Conservation (phyloP, 1,139 yeast species). For the Candida tetrigidarum region DNA sequence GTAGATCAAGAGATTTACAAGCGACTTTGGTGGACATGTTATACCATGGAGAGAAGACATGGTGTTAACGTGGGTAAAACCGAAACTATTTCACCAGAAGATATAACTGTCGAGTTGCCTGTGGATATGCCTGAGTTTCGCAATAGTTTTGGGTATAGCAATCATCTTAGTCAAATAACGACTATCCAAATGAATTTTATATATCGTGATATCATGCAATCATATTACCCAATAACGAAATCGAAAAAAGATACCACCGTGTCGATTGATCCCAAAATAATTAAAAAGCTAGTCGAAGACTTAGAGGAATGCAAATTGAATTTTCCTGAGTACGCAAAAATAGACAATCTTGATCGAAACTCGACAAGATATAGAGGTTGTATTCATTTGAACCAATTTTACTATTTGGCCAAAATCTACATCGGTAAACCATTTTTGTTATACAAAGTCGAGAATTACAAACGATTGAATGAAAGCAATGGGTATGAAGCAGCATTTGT, state of each 20-base stretch:
- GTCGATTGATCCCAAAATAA: conserved; percentile 19
- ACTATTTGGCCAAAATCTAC: conserved; percentile 22
- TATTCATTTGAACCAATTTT: conserved; percentile 21
- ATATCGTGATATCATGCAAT: conserved; percentile 20
- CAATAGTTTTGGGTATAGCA: conserved; percentile 19
- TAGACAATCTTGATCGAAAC: conserved; percentile 15
- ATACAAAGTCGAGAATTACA: conserved; percentile 21
- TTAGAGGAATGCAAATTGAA: conserved; percentile 18
- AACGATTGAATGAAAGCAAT: conserved; percentile 10
- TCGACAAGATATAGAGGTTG: conserved; percentile 18
- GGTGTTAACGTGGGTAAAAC: conserved; percentile 22
- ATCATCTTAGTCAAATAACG: conserved; percentile 20
- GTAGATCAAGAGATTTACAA: conserved; percentile 19
- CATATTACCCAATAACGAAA: conserved; percentile 13
- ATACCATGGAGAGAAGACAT: conserved; percentile 21
- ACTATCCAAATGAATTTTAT: conserved; percentile 19
- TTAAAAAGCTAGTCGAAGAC: conserved; percentile 18
- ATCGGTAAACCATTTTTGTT: conserved; percentile 24
- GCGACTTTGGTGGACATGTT: conserved; percentile 25
- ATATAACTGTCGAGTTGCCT: conserved; percentile 20
- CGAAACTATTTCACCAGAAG: conserved; percentile 17
- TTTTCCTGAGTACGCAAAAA: conserved; percentile 18
- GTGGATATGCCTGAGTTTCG: conserved; percentile 15
- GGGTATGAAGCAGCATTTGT: conserved; percentile 20
- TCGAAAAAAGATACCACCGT: conserved; percentile 14